phyloP scores from a whole-genome alignment of 805 yeast genomes.

The Candida nemodendra region DNA sequence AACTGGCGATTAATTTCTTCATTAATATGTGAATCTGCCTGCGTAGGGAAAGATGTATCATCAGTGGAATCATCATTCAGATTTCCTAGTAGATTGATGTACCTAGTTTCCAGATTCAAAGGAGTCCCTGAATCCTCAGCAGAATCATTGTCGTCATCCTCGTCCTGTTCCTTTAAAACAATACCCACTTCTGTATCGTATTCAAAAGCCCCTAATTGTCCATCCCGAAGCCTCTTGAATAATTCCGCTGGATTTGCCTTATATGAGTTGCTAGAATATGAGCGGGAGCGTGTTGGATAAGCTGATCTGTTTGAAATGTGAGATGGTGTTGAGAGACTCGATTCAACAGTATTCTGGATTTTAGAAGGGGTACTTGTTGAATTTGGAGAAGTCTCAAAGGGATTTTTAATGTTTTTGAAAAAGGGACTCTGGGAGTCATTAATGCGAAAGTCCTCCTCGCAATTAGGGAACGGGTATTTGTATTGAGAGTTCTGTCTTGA shows the following conservation, averaged over 20 bases:
- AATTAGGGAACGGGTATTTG: background rate
- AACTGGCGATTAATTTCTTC: constrained; percentile 20
- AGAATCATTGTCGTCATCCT: constrained; percentile 15
- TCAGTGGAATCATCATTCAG: constrained; percentile 8
- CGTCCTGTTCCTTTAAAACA: constrained; percentile 21
- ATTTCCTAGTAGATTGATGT: constrained; percentile 8
- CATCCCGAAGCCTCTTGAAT: constrained; percentile 25
- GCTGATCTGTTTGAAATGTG: constrained; percentile 2
- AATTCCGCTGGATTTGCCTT: no score
- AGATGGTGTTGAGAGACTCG: constrained; percentile 5
- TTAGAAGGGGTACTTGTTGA: constrained; percentile 20
- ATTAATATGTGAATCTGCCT: constrained; percentile 21
- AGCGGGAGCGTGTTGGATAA: background rate
- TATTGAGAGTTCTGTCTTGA: background rate
- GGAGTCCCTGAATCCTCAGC: constrained; percentile 23
- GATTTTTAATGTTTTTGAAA: constrained; percentile 34
- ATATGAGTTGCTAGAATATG: constrained; percentile 7
- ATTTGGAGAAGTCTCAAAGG: constrained; percentile 35
- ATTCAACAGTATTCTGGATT: background rate
- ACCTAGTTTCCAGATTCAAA: constrained; percentile 22
- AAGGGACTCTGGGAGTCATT: constrained; percentile 25
- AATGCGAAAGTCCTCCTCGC: constrained; percentile 8
- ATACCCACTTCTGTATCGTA: constrained; percentile 29
- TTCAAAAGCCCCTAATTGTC: constrained; percentile 21
- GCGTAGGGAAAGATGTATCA: constrained; percentile 18